Base-by-base conservation (phyloP, 2,329 filamentous ascomycete genomes). In the Amesomyces nigricolor region DNA sequence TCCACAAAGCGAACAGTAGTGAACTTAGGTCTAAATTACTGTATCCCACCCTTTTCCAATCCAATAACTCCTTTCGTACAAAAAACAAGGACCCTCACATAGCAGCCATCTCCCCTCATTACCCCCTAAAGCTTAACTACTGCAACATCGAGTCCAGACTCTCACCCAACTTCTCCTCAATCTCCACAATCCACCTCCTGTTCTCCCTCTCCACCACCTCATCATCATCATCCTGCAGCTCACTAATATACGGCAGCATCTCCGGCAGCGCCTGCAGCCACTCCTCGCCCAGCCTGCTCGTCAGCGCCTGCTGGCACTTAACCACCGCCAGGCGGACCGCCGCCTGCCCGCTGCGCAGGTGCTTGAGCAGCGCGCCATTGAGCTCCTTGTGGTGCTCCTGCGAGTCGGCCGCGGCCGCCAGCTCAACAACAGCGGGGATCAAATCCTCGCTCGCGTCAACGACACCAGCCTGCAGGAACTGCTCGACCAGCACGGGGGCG, bases 241-340 rank as follows among this genome's bases (percentile, higher is more conserved):
- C 94, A 66, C 89, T 95, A 64, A 99, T 96, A 61, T 92, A 89
- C 17, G 95, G 92, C 69, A 99, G 74, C 87, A 96, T 97, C 79
- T 99, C 94, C 0, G 92, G 90, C 67, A 97, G 71, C 75, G 95
- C 81, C 1, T 85, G 82, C 57, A 99, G 73, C 94, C 94, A 99
- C 68, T 99, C 94, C 70, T 97, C 91, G 57, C 91, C 91, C 26
- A 97, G 73, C 47, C 82, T 78, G 63, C 88, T 83, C 11, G 91
- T 95, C 60, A 97, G 76, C 13, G 80, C 81, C 67, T 91, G 87
- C 74, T 97, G 83, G 63, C 87, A 87, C 71, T 85, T 85, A 37
- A 99, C 86, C 0, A 89, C 90, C 1, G 88, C 89, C 35, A 97
- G 75, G 14, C 94, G 81, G 7, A 92, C 86, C 22, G 81, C 77